Base-by-base conservation (phyloP, 805 yeast species). In the Kazachstania kunashirensis region DNA sequence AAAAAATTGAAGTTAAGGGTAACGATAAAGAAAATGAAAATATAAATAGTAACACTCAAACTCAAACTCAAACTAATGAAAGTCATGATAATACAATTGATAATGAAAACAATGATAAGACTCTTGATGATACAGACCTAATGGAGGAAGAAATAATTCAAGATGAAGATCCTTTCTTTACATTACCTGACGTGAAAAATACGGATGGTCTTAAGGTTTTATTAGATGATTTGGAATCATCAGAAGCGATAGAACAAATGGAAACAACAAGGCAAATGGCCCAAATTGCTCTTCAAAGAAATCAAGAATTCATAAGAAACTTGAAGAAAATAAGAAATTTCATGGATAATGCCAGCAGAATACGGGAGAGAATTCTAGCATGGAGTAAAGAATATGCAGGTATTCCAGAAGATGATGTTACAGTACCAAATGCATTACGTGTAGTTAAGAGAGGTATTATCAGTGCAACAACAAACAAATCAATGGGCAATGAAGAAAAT, bases 301-400 rank as follows among this genome's bases (percentile, higher is more conserved):
- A 78, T 40, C 86, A 84, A 52, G 97, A 92, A 58, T 89, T 80
- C 54, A 79, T 86, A 35, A 70, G 89, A 49, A 82, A 86, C 42
- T 63, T 92, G 50, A 66, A 75, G n/a, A 73, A 68, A 24, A 70
- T 92, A 25, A 70, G 96, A 47, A 70, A 70, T 49, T 94, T 86
- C 1, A 63, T 89, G 19, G 75, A 82, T 24, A 72, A 83, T 49
- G 89, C 95, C 0, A 84, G 82, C 47, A 65, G 89, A 42, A 68
- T 82, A 46, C 78, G 84, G 47, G 71, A 71, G 31, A 74, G 77
- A 45, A 71, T 92, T 31, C 71, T 68, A 44, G 71, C 74, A 46
- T 89, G 97, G 97, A 83, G 92, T 38, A 73, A 73, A 49, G 96
- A 88, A 53, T 81, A 83, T 73, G 68, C 79, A 43, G 94, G 78